Evolutionary conservation across 345 rosid genomes (phyloP).

Genomic region (Eucalyptus microcorys): DNA sequence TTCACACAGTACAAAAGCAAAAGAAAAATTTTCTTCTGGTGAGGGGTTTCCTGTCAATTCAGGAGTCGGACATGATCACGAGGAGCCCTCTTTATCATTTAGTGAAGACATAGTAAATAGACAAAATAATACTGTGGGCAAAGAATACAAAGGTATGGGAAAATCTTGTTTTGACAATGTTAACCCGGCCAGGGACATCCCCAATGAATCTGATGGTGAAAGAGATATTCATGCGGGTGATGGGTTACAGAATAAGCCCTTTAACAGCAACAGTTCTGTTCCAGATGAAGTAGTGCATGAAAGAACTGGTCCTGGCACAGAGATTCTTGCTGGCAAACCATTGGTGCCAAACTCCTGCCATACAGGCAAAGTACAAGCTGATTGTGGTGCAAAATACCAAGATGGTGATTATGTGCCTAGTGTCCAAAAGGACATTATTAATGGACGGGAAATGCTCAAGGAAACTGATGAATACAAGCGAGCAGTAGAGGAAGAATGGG

Average conservation of each 20-base stretch:
- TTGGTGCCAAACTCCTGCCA: neutral
- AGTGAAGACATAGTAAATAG: neutral
- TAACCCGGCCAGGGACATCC: neutral
- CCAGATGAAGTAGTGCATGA: conserved; percentile 1
- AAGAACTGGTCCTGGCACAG: neutral
- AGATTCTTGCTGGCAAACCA: neutral
- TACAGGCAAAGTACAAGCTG: neutral
- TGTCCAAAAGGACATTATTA: conserved; percentile 27
- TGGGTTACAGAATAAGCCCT: neutral
- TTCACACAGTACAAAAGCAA: neutral
- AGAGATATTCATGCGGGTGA: neutral
- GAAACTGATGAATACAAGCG: conserved; percentile 80
- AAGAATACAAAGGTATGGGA: neutral
- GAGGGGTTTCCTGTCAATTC: neutral
- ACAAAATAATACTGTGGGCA: neutral
- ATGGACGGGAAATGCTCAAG: conserved; percentile 65
- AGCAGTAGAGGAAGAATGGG: conserved; percentile 82
- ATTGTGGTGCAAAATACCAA: neutral
- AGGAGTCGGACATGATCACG: neutral
- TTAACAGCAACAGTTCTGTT: neutral
- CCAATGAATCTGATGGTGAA: neutral
- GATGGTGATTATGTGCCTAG: neutral
- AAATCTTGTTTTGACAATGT: neutral
- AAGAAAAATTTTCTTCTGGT: neutral
- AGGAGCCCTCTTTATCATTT: neutral